Base-by-base conservation (phyloP, 805 yeast species). In the Teunomyces lycoperdinae region DNA sequence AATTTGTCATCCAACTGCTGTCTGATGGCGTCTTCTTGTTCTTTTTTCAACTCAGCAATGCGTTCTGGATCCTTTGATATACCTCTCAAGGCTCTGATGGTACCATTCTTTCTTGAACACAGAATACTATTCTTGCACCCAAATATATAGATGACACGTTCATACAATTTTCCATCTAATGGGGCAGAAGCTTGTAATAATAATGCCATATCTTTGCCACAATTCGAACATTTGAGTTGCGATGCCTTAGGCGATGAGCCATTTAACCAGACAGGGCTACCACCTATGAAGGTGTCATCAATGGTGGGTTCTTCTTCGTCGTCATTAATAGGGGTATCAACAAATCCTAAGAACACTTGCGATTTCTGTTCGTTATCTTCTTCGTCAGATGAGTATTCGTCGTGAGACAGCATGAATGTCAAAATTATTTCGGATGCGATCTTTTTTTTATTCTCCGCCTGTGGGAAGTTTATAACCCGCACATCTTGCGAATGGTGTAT, bases 221-320 rank as follows among this genome's bases (percentile, higher is more conserved):
- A 94, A 46, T 77, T 78, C 42, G 77, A 79, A 70, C 99, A 94
- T 31, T 67, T 61, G 6, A 85, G 58, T 14, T 80, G 62, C 3
- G 76, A 77, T 1, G 70, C 69, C 13, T 73, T 66, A 0, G 96
- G 94, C 3, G 70, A 62, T 0, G 89, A 81, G 1, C 73, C 68
- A 52, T 84, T 78, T 30, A 89, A 63, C 95, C 96, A 85, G 6
- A 81, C 60, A 7, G 77, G 76, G 35, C 63, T 57, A 1, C 96
- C 95, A 0, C 98, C 98, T 29, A 92, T 76, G 53, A 89, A 84
- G 0, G 95, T 81, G 58, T 89, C 96, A 48, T 73, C 78, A n/a
- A 71, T 58, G 3, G 70, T 61, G 4, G 74, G 74, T 27, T 46
- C 52, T 11, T 62, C 69, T 6, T 57, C 61, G 11, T 70, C 74